Evolutionary conservation across 441 rosid species (phyloP).

Genomic region (Aquilaria agallochum): DNA sequence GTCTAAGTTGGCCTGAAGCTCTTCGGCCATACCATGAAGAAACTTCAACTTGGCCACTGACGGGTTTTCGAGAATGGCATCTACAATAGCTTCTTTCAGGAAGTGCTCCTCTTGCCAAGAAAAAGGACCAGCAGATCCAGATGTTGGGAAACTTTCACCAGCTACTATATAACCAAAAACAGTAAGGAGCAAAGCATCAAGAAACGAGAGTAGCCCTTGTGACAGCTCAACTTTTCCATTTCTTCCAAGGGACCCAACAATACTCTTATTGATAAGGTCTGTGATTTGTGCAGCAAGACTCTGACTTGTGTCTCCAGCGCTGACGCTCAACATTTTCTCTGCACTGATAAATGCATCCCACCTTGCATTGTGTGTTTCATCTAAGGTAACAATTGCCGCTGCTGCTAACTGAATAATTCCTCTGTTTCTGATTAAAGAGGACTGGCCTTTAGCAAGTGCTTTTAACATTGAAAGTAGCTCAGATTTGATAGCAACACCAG

Average conservation of each 20-base stretch:
- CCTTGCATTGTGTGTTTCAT: conserved; percentile 55
- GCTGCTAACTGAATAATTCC: conserved; percentile 86
- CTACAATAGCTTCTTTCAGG: conserved; percentile 80
- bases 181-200: conserved; percentile 74
- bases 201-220: conserved; percentile 60
- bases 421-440: conserved; percentile 61
- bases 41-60: conserved; percentile 65
- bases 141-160: conserved; percentile 91
- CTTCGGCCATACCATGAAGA: conserved; percentile 61
- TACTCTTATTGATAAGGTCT: conserved; percentile 78
- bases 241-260: conserved; percentile 41
- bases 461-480: conserved; percentile 70
- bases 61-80: conserved; percentile 73
- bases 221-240: conserved; percentile 32
- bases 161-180: conserved; percentile 80
- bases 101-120: conserved; percentile 99
- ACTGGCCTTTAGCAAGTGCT: conserved; percentile 59
- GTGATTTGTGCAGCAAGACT: conserved; percentile 88
- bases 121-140: conserved; percentile 86
- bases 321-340: conserved; percentile 79
- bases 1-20: conserved; percentile 61
- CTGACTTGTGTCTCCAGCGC: conserved; percentile 91
- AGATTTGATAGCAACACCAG: conserved; percentile 57
- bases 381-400: conserved; percentile 61
- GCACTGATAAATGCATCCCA: conserved; percentile 92